Evolutionary conservation across 2,329 filamentous ascomycete species (phyloP), one percentile per base, ranked within the genome.

Genomic region (Alternaria longipes): DNA sequence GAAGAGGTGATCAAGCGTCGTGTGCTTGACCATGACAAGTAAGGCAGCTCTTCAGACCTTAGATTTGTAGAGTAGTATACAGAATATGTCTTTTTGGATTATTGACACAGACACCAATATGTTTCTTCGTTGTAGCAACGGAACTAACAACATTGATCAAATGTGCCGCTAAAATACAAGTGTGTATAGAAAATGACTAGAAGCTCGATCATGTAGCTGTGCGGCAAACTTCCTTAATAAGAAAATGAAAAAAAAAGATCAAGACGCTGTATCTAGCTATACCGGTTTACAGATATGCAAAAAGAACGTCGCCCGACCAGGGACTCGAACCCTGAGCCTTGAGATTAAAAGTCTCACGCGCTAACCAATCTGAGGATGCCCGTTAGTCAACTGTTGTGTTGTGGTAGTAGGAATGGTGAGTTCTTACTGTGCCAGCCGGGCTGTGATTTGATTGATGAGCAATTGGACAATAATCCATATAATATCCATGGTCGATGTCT

Each of bases 281-380:
- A 24, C 22, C 22, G 22, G 22, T 7, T 24, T 2, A 24, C 28
- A 30, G 11, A 30, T 3, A 30, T 16, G 40, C 46, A 54, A 59
- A 59, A 49, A 49, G 26, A 24, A 41, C 53, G 32, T 53, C 64
- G 66, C 65, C 66, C 66, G 66, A 69, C 66, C 63, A 67, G 66
- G 66, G 67, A 69, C 67, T 69, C 67, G 67, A 70, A 70, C 66
- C 66, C 66, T 68, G 61, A 69, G 66, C 68, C 67, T 70, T 69
- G 66, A 68, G 68, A 70, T 69, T 70, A 70, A 70, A 70, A 70
- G 67, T 70, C 67, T 69, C 67, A 70, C 67, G 67, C 67, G 67
- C 67, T 68, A 68, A 68, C 66, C 65, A 65, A 65, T 65, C 20
- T 20, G 20, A 20, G 2, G 20, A 20, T 3, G 20, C 20, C 20